A percentile compares a stretch with the other conserved stretches of the same genome.
These are phyloP conservation scores for Magnolia sinica DNA, from an alignment of 164 flowering plant genomes.

Conservation along the genomic window DNA sequence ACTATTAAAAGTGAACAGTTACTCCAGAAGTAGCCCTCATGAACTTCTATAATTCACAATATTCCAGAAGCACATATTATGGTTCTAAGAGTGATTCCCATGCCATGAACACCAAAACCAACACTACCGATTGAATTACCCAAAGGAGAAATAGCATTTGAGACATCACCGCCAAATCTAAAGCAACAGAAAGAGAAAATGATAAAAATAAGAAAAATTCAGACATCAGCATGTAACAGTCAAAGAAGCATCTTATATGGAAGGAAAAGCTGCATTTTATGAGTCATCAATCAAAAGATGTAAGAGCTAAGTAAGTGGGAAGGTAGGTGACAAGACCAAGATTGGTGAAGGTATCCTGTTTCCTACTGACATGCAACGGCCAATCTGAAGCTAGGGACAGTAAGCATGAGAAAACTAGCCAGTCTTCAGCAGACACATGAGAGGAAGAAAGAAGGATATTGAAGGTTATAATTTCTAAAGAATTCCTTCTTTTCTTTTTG, in stretches of 20 bases:
- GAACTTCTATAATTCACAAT: background rate
- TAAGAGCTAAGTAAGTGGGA: background rate
- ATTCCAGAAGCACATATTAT: background rate
- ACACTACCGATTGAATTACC: background rate
- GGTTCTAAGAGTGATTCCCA: background rate
- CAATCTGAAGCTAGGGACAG: background rate
- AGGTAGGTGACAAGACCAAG: background rate
- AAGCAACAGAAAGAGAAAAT: background rate
- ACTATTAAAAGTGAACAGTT: background rate
- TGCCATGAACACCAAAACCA: background rate
- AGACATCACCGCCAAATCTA: background rate
- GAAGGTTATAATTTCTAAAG: background rate
- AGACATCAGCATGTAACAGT: background rate
- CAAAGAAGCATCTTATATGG: background rate
- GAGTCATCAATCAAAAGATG: background rate
- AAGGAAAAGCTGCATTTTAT: background rate
- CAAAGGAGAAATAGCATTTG: background rate
- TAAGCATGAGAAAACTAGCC: background rate
- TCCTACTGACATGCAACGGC: background rate
- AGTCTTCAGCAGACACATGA: background rate
- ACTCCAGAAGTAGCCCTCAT: background rate
- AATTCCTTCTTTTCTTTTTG: background rate
- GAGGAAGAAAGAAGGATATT: background rate
- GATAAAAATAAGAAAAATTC: background rate
- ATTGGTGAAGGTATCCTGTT: background rate